These are phyloP conservation scores for Raphidocelis subcapitata DNA, from an alignment of 139 green algal genomes.

Conservation along the genomic window DNA sequence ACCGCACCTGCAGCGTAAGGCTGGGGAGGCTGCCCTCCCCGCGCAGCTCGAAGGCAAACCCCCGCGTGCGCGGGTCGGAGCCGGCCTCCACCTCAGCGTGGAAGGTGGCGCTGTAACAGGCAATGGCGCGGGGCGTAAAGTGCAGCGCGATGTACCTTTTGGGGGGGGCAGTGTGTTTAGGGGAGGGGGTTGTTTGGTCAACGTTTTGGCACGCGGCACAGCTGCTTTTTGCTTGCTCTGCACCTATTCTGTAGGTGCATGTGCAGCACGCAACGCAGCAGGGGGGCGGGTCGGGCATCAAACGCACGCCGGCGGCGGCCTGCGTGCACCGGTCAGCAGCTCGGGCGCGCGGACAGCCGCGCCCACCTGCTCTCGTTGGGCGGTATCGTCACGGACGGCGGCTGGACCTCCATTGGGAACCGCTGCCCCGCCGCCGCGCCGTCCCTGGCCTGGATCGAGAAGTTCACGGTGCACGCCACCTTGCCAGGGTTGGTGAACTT, in stretches of 20 bases:
- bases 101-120: conserved; percentile 64
- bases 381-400: conserved; percentile 57
- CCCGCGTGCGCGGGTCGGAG: conserved; percentile 56
- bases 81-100: conserved; percentile 67
- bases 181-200: too few relatives aligned
- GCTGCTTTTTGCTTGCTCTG: too few relatives aligned
- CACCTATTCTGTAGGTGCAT: too few relatives aligned
- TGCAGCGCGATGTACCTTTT: conserved; percentile 31
- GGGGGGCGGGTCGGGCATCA: too few relatives aligned
- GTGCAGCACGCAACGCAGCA: too few relatives aligned
- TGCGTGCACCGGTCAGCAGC: too few relatives aligned
- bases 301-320: too few relatives aligned
- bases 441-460: conserved; percentile 60
- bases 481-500: conserved; percentile 84
- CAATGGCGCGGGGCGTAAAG: conserved; percentile 68
- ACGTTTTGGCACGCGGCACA: too few relatives aligned
- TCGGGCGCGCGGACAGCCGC: too few relatives aligned
- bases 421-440: conserved; percentile 4
- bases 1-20: conserved; percentile 49
- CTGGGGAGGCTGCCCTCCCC: conserved; percentile 77
- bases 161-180: too few relatives aligned
- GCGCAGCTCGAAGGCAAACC: conserved; percentile 69
- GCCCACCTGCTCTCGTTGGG: conserved; percentile 41
- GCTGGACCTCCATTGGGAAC: conserved; percentile 68
- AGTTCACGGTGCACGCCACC: conserved; percentile 74